Base-by-base conservation (phyloP, 1,284 basidiomycete genomes). In the Moesziomyces globuligerus region DNA sequence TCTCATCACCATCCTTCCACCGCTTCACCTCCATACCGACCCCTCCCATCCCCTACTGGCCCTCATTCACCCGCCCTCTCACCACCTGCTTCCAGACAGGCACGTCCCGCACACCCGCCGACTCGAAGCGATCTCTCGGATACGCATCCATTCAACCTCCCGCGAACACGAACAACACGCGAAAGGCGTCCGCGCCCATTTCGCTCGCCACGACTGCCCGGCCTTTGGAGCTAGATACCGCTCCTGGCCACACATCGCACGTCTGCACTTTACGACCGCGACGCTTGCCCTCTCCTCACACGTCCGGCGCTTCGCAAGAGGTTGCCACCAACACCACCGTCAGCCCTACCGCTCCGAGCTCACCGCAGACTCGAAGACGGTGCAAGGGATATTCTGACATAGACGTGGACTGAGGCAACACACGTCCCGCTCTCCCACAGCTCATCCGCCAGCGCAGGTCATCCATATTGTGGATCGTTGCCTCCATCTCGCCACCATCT, bases 311-410 rank as follows among this genome's bases (percentile, higher is more conserved):
- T 45, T 41, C 25, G 18, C 41, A 10, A 21, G n/a, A 20, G 43
- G 25, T 26, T 23, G 48, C 53, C 53, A 36, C 36, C 42, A 15
- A 32, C 26, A n/a, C 10, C 10, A 8, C 44, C 37, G 48, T 48
- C 60, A 56, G 53, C 60, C 40, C 60, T 56, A 24, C 45, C 37
- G 48, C 38, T 44, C 34, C 53, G 26, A 34, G 34, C 44, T 36
- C 18, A 3, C 3, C 3, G 15, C 25, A 42, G 49, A 48, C 24
- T 64, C 41, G 60, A 36, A 40, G 37, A 40, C 36, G 20, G 11
- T 32, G 5, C 25, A 8, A 40, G 60, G 60, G 53, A 56, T 48
- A 52, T 56, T 64, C 60, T 56, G 60, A 48, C 53, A 23, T 40
- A 40, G 45, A 52, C 45, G 37, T 39, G 40, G 34, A 29, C 26